phyloP scores from a whole-genome alignment of 2,329 filamentous ascomycete genomes.

The Botrytis byssoidea region DNA sequence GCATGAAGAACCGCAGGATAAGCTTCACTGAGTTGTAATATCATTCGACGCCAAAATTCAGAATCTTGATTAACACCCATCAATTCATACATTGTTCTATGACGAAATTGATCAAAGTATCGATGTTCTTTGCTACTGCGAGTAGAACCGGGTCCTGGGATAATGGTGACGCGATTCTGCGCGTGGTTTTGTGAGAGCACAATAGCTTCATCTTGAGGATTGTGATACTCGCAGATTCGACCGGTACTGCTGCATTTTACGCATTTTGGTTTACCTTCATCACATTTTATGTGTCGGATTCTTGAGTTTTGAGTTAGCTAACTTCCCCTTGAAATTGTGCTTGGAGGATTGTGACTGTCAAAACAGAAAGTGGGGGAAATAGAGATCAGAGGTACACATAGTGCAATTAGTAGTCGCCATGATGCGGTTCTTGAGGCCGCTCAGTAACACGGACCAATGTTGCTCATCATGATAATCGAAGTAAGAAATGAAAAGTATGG shows the following conservation, averaged over 20 bases:
- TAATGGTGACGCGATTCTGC: slow-evolving; percentile 3
- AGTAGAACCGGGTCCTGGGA: slow-evolving; percentile 4
- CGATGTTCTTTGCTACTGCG: slow-evolving; percentile 25
- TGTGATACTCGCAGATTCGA: slow-evolving; percentile 24
- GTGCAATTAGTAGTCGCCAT: slow-evolving; percentile 74
- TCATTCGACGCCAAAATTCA: slow-evolving; percentile 25
- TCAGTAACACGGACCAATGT: slow-evolving; percentile 95
- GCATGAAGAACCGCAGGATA: slow-evolving; percentile 26
- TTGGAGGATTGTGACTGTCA: neutral
- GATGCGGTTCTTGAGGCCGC: slow-evolving; percentile 85
- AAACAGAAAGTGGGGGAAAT: slow-evolving; percentile 42
- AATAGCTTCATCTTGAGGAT: slow-evolving; percentile 11
- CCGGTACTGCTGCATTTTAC: slow-evolving; percentile 22
- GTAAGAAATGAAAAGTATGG: neutral
- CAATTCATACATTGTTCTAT: slow-evolving; percentile 20
- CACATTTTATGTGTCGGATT: slow-evolving; percentile 28
- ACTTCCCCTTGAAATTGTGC: neutral
- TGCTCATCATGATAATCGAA: slow-evolving; percentile 66
- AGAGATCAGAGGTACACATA: slow-evolving; percentile 71
- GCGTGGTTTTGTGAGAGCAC: slow-evolving; percentile 1
- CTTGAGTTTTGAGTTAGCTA: slow-evolving; percentile 8
- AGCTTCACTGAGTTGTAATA: slow-evolving; percentile 24
- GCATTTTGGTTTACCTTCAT: slow-evolving; percentile 28
- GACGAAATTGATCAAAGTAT: slow-evolving; percentile 25
- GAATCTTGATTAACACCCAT: slow-evolving; percentile 22